Evolutionary conservation across 1,284 basidiomycete species (phyloP).

Genomic region (Ganoderma resinaceum): DNA sequence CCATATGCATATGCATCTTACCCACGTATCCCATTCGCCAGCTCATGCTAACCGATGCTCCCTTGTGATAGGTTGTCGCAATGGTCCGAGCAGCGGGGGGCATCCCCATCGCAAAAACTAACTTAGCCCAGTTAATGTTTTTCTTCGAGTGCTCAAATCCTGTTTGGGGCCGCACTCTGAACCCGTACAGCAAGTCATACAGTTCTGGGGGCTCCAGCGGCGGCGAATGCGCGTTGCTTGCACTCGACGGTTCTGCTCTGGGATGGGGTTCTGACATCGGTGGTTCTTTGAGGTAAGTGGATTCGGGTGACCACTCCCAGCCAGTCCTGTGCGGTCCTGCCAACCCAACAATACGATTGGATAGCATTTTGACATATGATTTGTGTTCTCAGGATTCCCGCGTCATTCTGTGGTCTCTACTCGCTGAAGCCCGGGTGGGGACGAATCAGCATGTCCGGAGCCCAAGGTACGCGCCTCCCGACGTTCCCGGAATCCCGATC

Average conservation of each 20-base stretch:
- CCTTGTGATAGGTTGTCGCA: conserved; percentile 47
- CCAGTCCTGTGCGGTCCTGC: background rate
- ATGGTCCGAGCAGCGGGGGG: conserved; percentile 58
- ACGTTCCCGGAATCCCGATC: background rate
- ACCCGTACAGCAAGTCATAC: conserved; percentile 72
- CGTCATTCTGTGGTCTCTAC: conserved; percentile 83
- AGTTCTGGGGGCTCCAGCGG: conserved; percentile 83
- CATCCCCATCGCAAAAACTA: conserved; percentile 74
- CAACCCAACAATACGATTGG: background rate
- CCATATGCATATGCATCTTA: conserved; percentile 1
- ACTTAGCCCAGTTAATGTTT: conserved; percentile 84
- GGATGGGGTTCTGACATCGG: conserved; percentile 85
- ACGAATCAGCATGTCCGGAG: conserved; percentile 59
- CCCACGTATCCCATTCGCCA: background rate
- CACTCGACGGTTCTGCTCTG: conserved; percentile 76
- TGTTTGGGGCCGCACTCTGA: conserved; percentile 77
- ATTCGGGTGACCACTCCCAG: background rate
- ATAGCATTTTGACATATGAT: background rate
- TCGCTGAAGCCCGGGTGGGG: conserved; percentile 75
- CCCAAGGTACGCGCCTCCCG: conserved; percentile 46
- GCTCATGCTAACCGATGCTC: background rate
- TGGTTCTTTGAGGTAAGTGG: conserved; percentile 57
- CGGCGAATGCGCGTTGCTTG: conserved; percentile 80
- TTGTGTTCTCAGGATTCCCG: conserved; percentile 64
- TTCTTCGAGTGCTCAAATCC: conserved; percentile 88